Percentiles rank a stretch among this genome's conserved stretches.
Evolutionary conservation across 1,284 basidiomycete genomes (phyloP).

Genomic region (Phellopilus nigrolimitatus): DNA sequence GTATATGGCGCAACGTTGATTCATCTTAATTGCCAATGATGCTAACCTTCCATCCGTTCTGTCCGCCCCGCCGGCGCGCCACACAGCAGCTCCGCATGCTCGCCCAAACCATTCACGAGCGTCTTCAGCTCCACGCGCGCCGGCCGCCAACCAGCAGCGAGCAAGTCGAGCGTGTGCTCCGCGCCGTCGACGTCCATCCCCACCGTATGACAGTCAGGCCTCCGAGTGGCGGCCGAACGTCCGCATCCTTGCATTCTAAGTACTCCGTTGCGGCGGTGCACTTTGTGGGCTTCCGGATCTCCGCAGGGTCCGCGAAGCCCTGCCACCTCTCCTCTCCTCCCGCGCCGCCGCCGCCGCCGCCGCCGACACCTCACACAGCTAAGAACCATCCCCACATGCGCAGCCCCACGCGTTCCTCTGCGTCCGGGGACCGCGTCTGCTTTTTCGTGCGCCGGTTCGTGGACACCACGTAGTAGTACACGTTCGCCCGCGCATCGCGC

Average conservation of each 20-base stretch:
- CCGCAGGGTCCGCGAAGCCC: constrained; percentile 60
- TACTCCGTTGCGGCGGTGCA: constrained; percentile 54
- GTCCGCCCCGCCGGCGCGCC: constrained; percentile 26
- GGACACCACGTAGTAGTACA: constrained; percentile 34
- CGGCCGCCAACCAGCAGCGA: no score
- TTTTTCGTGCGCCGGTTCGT: constrained; percentile 25
- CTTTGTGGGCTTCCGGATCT: no score
- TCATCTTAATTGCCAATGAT: no score
- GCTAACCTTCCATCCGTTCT: no score
- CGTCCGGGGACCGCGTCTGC: constrained; percentile 33
- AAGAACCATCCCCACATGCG: constrained; percentile 68
- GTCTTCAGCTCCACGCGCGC: no score
- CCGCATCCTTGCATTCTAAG: constrained; percentile 33
- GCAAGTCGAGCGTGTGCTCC: constrained; percentile 34
- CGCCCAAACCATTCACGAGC: constrained; percentile 41
- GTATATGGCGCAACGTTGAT: no score
- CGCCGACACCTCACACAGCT: constrained; percentile 60
- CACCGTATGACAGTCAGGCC: constrained; percentile 1
- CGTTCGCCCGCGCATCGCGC: constrained; percentile 33
- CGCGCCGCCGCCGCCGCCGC: not conserved
- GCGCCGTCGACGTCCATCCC: constrained; percentile 19
- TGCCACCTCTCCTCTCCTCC: constrained; percentile 47
- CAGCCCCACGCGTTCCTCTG: constrained; percentile 43
- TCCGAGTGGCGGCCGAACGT: constrained; percentile 6
- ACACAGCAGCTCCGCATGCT: constrained; percentile 47